phyloP scores from a whole-genome alignment of 306 rosid species.

The Alnus rubra region DNA sequence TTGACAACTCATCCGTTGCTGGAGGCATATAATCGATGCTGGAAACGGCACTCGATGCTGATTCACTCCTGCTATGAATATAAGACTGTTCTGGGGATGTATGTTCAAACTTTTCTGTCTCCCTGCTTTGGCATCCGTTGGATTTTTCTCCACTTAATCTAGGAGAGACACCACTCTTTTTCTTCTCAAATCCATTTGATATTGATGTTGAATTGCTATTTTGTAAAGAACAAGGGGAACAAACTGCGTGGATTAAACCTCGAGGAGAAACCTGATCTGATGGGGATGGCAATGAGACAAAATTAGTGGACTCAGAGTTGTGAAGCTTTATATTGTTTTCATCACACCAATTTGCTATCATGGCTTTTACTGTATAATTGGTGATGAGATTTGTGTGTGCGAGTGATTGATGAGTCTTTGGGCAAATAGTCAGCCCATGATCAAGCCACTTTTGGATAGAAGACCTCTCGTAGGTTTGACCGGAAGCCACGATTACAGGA shows the following conservation, averaged over 20 bases:
- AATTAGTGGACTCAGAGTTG: constrained; percentile 29
- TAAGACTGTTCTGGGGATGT: constrained; percentile 61
- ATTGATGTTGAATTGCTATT: constrained; percentile 57
- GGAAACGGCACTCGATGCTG: constrained; percentile 74
- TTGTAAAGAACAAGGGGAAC: constrained; percentile 40
- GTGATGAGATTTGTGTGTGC: constrained; percentile 72
- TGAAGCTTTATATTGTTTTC: constrained; percentile 62
- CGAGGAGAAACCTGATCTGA: constrained; percentile 36
- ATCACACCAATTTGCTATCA: constrained; percentile 91
- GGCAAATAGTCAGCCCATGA: constrained; percentile 75
- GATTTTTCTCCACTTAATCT: constrained; percentile 42
- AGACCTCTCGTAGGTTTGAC: constrained; percentile 82
- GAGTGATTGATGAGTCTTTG: constrained; percentile 73
- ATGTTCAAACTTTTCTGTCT: constrained; percentile 46
- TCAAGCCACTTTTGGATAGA: constrained; percentile 89
- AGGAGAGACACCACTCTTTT: constrained; percentile 42
- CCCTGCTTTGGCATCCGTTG: constrained; percentile 42
- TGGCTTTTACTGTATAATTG: constrained; percentile 86
- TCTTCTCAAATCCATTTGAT: constrained; percentile 59
- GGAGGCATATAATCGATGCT: constrained; percentile 61
- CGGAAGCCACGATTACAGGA: constrained; percentile 94
- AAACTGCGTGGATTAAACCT: constrained; percentile 39
- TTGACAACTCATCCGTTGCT: constrained; percentile 47
- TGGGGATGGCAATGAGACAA: constrained; percentile 34
- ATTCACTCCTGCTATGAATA: constrained; percentile 71